Evolutionary conservation across 192 early-diverging fungal genomes (phyloP), one percentile per base, ranked within the genome.

Genomic region (Gonapodya prolifera): DNA sequence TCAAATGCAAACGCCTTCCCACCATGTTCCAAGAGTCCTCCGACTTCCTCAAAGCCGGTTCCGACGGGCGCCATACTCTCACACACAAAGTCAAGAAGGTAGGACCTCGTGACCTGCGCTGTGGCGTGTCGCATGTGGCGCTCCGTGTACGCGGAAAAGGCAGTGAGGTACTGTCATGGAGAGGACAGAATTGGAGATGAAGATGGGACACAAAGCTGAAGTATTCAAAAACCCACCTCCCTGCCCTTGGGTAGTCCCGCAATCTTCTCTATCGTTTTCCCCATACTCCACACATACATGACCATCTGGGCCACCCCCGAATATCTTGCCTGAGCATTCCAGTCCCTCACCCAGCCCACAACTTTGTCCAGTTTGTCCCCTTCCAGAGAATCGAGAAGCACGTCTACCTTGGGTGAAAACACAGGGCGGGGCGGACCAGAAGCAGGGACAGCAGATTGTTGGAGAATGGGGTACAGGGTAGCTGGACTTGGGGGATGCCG

Each of bases 271-370:
- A 90, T 84, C n/a, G 86, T 83, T 73, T 88, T 90, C 28, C 84
- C 80, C 2, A 85, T 85, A 29, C 98, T 83, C 2, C 98, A 86
- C 29, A 92, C 88, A 81, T 96, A 75, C 16, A 99, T 84, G 1
- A 94, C 84, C 2, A 91, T 86, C 80, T 98, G 96, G 8, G 96
- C 94, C 32, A 91, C 83, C 35, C 84, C 81, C 23, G 92, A 86
- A 80, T 92, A 87, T 82, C 91, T 93, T 17, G 91, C 87, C 78
- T 96, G 93, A 1, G 96, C 97, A 87, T 98, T 99, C 96, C 96
- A 98, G 83, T 94, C 91, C 75, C 94, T 89, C 69, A 96, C 90
- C 82, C 94, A 96, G 1, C 82, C 81, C 70, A 98, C 83, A 28
- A 99, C 80, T 71, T 93, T 90, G 69, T 91, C 91, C 30, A 98